A percentile compares a stretch with the other conserved stretches of the same genome.
Evolutionary conservation across 371 early-diverging fungal genomes (phyloP).

Genomic region (Mortierella sp.): DNA sequence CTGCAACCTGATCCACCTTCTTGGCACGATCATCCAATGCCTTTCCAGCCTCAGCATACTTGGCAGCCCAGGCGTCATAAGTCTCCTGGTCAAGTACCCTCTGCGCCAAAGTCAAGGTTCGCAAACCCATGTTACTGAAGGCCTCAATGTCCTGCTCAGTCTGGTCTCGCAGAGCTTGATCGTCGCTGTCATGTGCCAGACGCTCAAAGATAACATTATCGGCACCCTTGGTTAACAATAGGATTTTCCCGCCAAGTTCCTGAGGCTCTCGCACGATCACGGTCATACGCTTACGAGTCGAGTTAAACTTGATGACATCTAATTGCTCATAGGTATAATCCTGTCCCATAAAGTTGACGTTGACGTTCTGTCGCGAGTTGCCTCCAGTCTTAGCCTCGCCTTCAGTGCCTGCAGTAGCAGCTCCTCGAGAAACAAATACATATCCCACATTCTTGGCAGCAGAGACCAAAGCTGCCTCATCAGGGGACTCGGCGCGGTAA

Average conservation of each 20-base stretch:
- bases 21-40: constrained; percentile 82
- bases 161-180: constrained; percentile 62
- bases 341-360: constrained; percentile 78
- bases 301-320: constrained; percentile 91
- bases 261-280: constrained; percentile 84
- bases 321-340: constrained; percentile 78
- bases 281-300: constrained; percentile 96
- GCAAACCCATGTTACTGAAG: constrained; percentile 70
- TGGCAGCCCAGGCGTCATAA: constrained; percentile 77
- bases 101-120: constrained; percentile 92
- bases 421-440: constrained; percentile 72
- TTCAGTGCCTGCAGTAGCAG: constrained; percentile 13
- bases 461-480: constrained; percentile 89
- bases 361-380: constrained; percentile 63
- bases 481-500: constrained; percentile 86
- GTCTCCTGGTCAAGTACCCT: constrained; percentile 71
- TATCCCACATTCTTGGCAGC: constrained; percentile 92
- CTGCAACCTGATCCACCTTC: constrained; percentile 77
- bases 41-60: constrained; percentile 79
- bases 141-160: constrained; percentile 77
- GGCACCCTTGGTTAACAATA: constrained; percentile 96
- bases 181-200: constrained; percentile 57
- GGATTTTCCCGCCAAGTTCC: constrained; percentile 80
- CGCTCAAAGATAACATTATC: constrained; percentile 93
- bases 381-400: constrained; percentile 30